Evolutionary conservation across 192 early-diverging fungal species (phyloP).

Genomic region (Chytriomyces hyalinus): DNA sequence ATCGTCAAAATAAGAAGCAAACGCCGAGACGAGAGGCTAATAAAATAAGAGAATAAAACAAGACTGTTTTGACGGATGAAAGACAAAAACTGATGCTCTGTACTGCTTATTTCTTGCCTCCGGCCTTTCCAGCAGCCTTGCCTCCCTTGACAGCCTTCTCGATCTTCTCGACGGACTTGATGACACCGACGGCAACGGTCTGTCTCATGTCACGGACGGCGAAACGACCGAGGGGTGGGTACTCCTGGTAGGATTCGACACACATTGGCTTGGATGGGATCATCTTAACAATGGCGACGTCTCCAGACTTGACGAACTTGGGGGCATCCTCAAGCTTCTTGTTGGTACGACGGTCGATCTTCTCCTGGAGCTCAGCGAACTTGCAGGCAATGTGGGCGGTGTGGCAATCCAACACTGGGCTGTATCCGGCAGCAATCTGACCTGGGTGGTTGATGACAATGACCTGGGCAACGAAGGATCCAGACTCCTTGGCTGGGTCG

Average conservation of each 20-base stretch:
- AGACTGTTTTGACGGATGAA: background rate
- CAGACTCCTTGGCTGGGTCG: slow-evolving; percentile 91
- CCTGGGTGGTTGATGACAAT: slow-evolving; percentile 97
- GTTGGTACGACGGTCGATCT: slow-evolving; percentile 95
- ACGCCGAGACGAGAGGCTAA: background rate
- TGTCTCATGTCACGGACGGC: slow-evolving; percentile 98
- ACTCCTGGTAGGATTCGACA: slow-evolving; percentile 92
- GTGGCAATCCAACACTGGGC: slow-evolving; percentile 94
- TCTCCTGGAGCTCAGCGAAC: slow-evolving; percentile 88
- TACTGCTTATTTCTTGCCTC: slow-evolving; percentile 33
- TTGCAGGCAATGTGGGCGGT: slow-evolving; percentile 97
- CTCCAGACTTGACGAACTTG: slow-evolving; percentile 95
- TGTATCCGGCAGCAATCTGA: slow-evolving; percentile 93
- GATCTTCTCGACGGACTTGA: slow-evolving; percentile 84
- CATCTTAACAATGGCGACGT: slow-evolving; percentile 95
- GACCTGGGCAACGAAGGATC: slow-evolving; percentile 92
- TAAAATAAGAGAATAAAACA: slow-evolving; percentile 1
- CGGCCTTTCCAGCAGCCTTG: slow-evolving; percentile 36
- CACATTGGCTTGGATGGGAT: slow-evolving; percentile 95
- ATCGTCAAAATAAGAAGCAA: background rate
- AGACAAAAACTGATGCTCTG: background rate
- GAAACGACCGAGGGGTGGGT: slow-evolving; percentile 94
- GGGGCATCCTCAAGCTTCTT: slow-evolving; percentile 91
- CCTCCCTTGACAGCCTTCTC: slow-evolving; percentile 34
- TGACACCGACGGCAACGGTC: slow-evolving; percentile 96